A percentile compares a stretch with the other conserved stretches of the same genome.
Conservation (phyloP, 2,329 filamentous ascomycete species). For the Escovopsis sp. region DNA sequence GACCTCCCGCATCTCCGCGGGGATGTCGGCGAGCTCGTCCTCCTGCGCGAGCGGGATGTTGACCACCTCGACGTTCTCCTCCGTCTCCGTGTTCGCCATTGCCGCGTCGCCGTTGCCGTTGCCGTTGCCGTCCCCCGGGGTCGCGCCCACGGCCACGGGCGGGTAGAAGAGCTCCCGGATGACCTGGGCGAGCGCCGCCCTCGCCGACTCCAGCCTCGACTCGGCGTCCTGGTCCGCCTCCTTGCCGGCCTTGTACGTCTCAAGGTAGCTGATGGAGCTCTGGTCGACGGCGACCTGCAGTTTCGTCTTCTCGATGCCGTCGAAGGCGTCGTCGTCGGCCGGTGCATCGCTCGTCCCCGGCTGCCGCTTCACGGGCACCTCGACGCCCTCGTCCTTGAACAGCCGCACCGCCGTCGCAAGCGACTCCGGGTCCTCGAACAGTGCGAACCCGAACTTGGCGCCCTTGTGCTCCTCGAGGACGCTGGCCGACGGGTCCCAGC, state of each 20-base stretch:
- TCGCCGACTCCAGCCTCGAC: conserved; percentile 55
- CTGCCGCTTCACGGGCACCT: conserved; percentile 71
- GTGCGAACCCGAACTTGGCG: conserved; percentile 84
- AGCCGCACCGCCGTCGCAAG: conserved; percentile 75
- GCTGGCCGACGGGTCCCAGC: conserved; percentile 66
- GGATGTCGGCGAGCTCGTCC: conserved; percentile 90
- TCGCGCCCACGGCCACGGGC: conserved; percentile 23
- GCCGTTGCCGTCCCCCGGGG: conserved; percentile 11
- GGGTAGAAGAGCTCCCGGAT: conserved; percentile 63
- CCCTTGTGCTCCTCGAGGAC: conserved; percentile 55
- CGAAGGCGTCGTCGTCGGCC: conserved; percentile 31
- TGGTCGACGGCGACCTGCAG: conserved; percentile 68
- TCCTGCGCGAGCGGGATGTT: conserved; percentile 80
- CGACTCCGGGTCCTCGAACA: conserved; percentile 85
- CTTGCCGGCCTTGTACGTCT: conserved; percentile 57
- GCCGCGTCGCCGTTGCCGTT: conserved; percentile 50
- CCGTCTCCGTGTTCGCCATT: conserved; percentile 52
- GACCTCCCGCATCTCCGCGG: conserved; percentile 87
- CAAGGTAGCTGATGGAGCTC: conserved; percentile 69
- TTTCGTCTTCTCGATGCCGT: conserved; percentile 52
- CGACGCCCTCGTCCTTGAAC: conserved; percentile 64
- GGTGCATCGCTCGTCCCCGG: conserved; percentile 29
- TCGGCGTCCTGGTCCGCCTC: conserved; percentile 50
- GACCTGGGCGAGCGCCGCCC: conserved; percentile 50
- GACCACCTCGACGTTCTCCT: conserved; percentile 65